Percentiles rank a stretch among this genome's conserved stretches.
Evolutionary conservation across 768 basidiomycete genomes (phyloP).

Genomic region (Kwoniella sp.): DNA sequence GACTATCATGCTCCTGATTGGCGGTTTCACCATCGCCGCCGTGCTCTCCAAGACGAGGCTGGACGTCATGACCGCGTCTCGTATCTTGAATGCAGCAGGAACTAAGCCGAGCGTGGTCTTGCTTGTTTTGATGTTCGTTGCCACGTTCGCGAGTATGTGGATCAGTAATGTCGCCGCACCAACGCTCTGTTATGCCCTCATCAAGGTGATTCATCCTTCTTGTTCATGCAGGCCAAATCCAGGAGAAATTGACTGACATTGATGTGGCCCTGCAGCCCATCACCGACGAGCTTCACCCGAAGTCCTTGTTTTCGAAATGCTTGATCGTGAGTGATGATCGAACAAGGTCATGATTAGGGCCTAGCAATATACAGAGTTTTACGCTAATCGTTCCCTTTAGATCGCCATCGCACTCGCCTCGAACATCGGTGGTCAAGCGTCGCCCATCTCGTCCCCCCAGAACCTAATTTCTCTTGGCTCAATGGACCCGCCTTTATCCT

Average conservation of each 20-base stretch:
- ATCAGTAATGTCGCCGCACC: conserved; percentile 99
- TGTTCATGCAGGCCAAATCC: neutral
- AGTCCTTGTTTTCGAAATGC: conserved; percentile 82
- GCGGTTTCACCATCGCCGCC: conserved; percentile 96
- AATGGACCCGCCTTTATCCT: conserved; percentile 84
- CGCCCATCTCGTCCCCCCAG: conserved; percentile 96
- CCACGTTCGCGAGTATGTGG: conserved; percentile 99
- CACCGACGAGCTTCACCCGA: conserved; percentile 82
- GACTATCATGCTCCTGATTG: conserved; percentile 97
- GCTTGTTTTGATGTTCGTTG: conserved; percentile 91
- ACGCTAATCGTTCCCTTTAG: conserved; percentile 57
- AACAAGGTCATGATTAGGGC: neutral
- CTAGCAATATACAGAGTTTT: neutral
- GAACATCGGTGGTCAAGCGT: conserved; percentile 96
- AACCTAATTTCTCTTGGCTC: conserved; percentile 87
- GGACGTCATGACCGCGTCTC: conserved; percentile 83
- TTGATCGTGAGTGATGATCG: conserved; percentile 72
- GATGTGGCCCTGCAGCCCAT: conserved; percentile 69
- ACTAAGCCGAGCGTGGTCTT: conserved; percentile 82
- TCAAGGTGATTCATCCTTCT: conserved; percentile 64
- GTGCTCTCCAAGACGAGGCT: conserved; percentile 94
- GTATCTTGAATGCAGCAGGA: conserved; percentile 86
- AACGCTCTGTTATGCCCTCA: conserved; percentile 92
- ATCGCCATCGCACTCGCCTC: conserved; percentile 96
- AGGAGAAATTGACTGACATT: neutral